Conservation (phyloP, 2,329 filamentous ascomycete genomes). For the Chaetomium olivaceum region DNA sequence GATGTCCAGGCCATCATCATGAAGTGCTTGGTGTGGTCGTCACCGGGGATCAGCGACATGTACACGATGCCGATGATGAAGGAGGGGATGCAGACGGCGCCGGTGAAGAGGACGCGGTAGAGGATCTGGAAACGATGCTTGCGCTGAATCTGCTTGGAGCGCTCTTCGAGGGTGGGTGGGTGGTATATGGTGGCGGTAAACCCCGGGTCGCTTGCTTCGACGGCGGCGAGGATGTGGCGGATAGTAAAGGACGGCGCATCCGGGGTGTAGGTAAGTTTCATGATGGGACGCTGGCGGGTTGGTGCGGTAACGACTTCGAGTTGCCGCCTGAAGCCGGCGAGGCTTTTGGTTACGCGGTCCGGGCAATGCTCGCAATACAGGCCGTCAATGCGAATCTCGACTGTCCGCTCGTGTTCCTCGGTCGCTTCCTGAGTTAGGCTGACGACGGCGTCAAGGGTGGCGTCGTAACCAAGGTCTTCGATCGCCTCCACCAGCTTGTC, state of each 20-base stretch:
- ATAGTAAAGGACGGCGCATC: slow-evolving; percentile 70
- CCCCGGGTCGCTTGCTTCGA: slow-evolving; percentile 64
- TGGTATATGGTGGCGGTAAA: slow-evolving; percentile 74
- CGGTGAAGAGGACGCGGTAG: slow-evolving; percentile 68
- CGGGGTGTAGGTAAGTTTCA: slow-evolving; percentile 72
- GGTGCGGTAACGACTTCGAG: slow-evolving; percentile 57
- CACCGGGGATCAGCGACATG: slow-evolving; percentile 73
- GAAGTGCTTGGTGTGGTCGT: slow-evolving; percentile 61
- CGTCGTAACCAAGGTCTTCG: slow-evolving; percentile 67
- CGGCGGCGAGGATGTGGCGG: slow-evolving; percentile 68
- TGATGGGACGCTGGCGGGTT: slow-evolving; percentile 62
- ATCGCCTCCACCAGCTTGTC: slow-evolving; percentile 55
- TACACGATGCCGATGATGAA: slow-evolving; percentile 87
- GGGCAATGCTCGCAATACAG: slow-evolving; percentile 77
- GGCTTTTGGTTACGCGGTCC: slow-evolving; percentile 53
- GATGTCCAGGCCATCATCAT: slow-evolving; percentile 70
- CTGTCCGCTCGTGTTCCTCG: slow-evolving; percentile 46
- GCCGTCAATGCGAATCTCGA: slow-evolving; percentile 67
- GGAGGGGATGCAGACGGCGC: slow-evolving; percentile 73
- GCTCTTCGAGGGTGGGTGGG: slow-evolving; percentile 79
- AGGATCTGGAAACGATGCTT: slow-evolving; percentile 70
- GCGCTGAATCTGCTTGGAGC: slow-evolving; percentile 69
- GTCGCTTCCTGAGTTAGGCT: slow-evolving; percentile 38
- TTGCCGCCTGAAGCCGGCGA: slow-evolving; percentile 54
- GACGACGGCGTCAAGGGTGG: slow-evolving; percentile 54